Evolutionary conservation across 2,329 filamentous ascomycete species (phyloP), one percentile per base, ranked within the genome.

Genomic region (Pezicula neosporulosa): DNA sequence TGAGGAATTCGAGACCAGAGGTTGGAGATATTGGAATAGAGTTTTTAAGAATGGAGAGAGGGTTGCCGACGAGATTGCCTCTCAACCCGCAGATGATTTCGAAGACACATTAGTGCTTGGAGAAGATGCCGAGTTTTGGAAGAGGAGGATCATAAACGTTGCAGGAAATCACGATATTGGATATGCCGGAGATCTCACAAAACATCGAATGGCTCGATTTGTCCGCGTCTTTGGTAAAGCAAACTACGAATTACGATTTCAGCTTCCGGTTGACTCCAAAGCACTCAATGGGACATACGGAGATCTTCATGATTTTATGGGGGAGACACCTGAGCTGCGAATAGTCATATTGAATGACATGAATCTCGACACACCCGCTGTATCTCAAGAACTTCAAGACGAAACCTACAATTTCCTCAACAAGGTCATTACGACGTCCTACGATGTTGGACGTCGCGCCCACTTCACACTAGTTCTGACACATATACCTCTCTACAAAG

Each of bases 161-260:
- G 91, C 85, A 0, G 94, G 94, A 1, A 99, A 99, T 65, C 94
- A 99, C 66, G 94, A 99, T 68, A 86, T 99, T 63, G 94, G 94
- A 33, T 99, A 99, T 67, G 90, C 92, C 0, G 94, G 94, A 3
- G 94, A 99, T 68, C 78, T 97, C 55, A 90, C 87, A 38, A 72
- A 78, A n/a, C 77, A 83, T 55, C 83, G 91, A 3, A 76, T 97
- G 49, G 75, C 82, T 27, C 82, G 94, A 1, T 99, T 97, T 66
- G 91, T 96, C 70, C 77, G 79, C 19, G 80, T 81, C 1, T 99
- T 96, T 72, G 94, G 94, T 51, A 89, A 85, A 57, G 83, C 89
- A 16, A 96, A 97, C 68, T 99, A 96, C 78, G 91, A 96, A 64
- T 78, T 96, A 10, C 82, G 86, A 33, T 97, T 83, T 65, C 79